A percentile compares a stretch with the other conserved stretches of the same genome.
Evolutionary conservation across 805 yeast species (phyloP).

Genomic region (Sungouiozyma intestinalis): DNA sequence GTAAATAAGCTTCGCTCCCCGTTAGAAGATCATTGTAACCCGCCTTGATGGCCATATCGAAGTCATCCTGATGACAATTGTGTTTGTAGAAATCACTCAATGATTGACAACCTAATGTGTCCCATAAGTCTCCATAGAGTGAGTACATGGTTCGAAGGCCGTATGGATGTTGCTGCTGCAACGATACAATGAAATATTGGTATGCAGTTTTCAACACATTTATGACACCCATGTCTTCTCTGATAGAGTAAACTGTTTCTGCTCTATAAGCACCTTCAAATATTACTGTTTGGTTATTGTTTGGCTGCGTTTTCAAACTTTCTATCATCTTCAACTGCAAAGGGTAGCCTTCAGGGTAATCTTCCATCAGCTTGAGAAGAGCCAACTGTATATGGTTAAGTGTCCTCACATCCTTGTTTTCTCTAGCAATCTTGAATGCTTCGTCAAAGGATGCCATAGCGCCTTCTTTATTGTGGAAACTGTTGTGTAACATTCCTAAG

Average conservation of each 20-base stretch:
- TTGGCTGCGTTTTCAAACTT: conserved; percentile 32
- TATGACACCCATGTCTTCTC: conserved; percentile 39
- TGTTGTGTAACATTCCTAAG: conserved; percentile 60
- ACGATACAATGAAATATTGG: conserved; percentile 44
- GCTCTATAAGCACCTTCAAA: conserved; percentile 54
- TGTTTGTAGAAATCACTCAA: conserved; percentile 11
- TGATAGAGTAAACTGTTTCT: conserved; percentile 46
- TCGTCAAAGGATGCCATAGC: conserved; percentile 77
- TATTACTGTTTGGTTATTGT: conserved; percentile 17
- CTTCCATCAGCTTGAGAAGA: conserved; percentile 60
- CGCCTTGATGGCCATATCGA: not conserved
- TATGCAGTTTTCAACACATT: conserved; percentile 44
- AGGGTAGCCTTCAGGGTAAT: conserved; percentile 51
- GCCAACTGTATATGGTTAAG: conserved; percentile 64
- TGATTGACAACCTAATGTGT: conserved; percentile 12
- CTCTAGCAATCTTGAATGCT: conserved; percentile 80
- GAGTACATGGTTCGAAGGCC: conserved; percentile 1
- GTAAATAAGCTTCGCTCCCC: conserved; percentile 31
- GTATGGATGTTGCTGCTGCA: conserved; percentile 31
- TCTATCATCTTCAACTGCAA: conserved; percentile 56
- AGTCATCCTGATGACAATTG: not conserved
- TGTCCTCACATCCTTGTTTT: conserved; percentile 64
- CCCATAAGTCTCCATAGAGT: conserved; percentile 11
- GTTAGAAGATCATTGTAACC: conserved; percentile 10
- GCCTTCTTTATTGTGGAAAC: conserved; percentile 52